Evolutionary conservation across 768 basidiomycete species (phyloP).

Genomic region (Amanita polypyramis): DNA sequence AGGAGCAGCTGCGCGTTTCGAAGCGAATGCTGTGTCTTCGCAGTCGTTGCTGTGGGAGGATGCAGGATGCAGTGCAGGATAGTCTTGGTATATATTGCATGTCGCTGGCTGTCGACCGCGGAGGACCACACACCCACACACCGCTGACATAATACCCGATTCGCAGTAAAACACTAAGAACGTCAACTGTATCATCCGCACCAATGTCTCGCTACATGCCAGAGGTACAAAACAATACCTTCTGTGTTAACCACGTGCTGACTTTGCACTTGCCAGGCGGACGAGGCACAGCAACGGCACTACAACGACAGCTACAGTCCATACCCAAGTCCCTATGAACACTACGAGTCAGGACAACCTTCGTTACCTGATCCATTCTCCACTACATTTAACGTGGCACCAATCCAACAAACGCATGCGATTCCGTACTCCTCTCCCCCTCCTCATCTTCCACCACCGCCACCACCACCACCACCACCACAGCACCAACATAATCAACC

Average conservation of each 20-base stretch:
- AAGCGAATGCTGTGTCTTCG: too few relatives aligned
- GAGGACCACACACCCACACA: too few relatives aligned
- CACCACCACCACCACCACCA: slow-evolving; percentile 14
- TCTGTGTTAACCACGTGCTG: background rate
- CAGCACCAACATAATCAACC: slow-evolving; percentile 9
- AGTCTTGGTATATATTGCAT: too few relatives aligned
- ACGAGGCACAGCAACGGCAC: slow-evolving; percentile 50
- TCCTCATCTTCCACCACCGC: slow-evolving; percentile 13
- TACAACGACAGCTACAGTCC: slow-evolving; percentile 62
- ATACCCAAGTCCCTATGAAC: slow-evolving; percentile 37
- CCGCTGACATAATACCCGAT: slow-evolving; percentile 6
- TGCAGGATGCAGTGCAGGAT: too few relatives aligned
- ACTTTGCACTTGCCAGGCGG: slow-evolving; percentile 30
- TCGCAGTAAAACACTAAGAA: background rate
- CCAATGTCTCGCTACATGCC: slow-evolving; percentile 4
- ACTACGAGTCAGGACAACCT: slow-evolving; percentile 18
- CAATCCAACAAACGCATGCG: slow-evolving; percentile 17
- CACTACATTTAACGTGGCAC: slow-evolving; percentile 29
- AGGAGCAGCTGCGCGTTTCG: too few relatives aligned
- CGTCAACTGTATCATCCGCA: background rate
- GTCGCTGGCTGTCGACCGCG: too few relatives aligned
- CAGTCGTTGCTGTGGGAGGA: too few relatives aligned
- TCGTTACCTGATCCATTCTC: slow-evolving; percentile 19
- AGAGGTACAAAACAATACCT: background rate
- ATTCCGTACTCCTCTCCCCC: slow-evolving; percentile 19